A percentile compares a stretch with the other conserved stretches of the same genome.
phyloP scores from a whole-genome alignment of 1,139 yeast genomes.

The Blastobotrys niveus region DNA sequence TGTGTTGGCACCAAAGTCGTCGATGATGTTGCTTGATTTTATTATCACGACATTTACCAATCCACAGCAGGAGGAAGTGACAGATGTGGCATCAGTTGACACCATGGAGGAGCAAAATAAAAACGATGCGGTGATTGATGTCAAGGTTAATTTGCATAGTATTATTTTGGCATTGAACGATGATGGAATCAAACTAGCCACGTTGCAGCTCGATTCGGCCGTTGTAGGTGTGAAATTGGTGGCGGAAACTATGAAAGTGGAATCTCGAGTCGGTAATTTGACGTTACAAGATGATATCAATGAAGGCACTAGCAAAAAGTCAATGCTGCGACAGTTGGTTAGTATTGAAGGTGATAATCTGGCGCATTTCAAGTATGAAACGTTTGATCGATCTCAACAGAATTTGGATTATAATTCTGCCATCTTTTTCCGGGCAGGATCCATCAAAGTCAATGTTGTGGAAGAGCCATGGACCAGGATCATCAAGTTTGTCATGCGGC shows the following conservation, averaged over 20 bases:
- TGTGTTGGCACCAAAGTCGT: slow-evolving; percentile 70
- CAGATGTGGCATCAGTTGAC: slow-evolving; percentile 2
- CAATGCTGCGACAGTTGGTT: slow-evolving; percentile 58
- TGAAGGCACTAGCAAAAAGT: slow-evolving; percentile 55
- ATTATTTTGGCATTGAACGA: slow-evolving; percentile 74
- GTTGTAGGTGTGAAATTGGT: slow-evolving; percentile 57
- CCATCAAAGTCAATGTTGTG: slow-evolving; percentile 67
- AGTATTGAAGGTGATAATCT: slow-evolving; percentile 78
- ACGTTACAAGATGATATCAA: slow-evolving; percentile 72
- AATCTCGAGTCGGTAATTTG: slow-evolving; percentile 74
- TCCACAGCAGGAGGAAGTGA: slow-evolving; percentile 35
- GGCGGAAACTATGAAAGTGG: slow-evolving; percentile 73
- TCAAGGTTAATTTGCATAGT: slow-evolving; percentile 65
- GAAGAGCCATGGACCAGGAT: slow-evolving; percentile 74
- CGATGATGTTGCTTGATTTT: slow-evolving; percentile 74
- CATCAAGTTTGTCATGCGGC: slow-evolving; percentile 61
- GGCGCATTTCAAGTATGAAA: slow-evolving; percentile 79
- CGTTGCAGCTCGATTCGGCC: slow-evolving; percentile 71
- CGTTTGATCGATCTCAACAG: slow-evolving; percentile 51
- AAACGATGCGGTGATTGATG: slow-evolving; percentile 67
- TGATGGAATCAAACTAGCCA: slow-evolving; percentile 76
- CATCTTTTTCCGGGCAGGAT: slow-evolving; percentile 65
- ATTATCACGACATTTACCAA: slow-evolving; percentile 79
- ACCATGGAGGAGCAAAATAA: not conserved
- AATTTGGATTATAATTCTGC: slow-evolving; percentile 49